Percentiles rank a stretch among this genome's conserved stretches.
Conservation (phyloP, 1,284 basidiomycete genomes). For the Pseudozyma pruni region DNA sequence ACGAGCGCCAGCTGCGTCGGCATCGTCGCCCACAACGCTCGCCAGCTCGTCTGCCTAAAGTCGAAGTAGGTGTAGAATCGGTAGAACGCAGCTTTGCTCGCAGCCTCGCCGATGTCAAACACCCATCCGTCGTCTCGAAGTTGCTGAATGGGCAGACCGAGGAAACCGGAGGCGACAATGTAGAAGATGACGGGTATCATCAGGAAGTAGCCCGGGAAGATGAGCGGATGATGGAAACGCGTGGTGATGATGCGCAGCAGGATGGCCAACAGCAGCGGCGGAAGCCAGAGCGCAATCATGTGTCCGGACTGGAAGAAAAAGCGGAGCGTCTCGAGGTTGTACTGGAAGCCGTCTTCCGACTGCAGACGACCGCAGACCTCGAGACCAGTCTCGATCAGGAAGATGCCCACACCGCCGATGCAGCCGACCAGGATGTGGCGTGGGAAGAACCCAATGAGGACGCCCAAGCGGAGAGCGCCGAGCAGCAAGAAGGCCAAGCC, state of each 20-base stretch:
- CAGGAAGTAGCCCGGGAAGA: conserved; percentile 90
- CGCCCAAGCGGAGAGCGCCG: conserved; percentile 83
- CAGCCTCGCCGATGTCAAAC: conserved; percentile 77
- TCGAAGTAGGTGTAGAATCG: conserved; percentile 68
- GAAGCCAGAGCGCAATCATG: conserved; percentile 78
- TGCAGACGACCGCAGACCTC: conserved; percentile 84
- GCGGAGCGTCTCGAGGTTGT: conserved; percentile 76
- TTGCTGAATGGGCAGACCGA: conserved; percentile 74
- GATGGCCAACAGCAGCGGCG: conserved; percentile 81
- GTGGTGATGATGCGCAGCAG: conserved; percentile 83
- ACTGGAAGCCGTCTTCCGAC: conserved; percentile 79
- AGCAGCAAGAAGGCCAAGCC: conserved; percentile 70
- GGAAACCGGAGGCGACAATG: conserved; percentile 75
- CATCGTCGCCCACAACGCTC: conserved; percentile 68
- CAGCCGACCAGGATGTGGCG: conserved; percentile 84
- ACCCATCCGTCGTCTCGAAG: conserved; percentile 83
- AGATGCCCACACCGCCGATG: conserved; percentile 94
- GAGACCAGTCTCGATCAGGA: conserved; percentile 74
- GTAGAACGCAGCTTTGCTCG: conserved; percentile 62
- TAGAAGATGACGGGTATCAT: conserved; percentile 87
- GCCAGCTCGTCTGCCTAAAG: conserved; percentile 57
- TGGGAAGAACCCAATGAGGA: conserved; percentile 93
- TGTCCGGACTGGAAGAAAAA: conserved; percentile 69
- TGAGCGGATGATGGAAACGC: conserved; percentile 84
- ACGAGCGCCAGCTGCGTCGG: conserved; percentile 72